Evolutionary conservation across 306 rosid genomes (phyloP).

Genomic region (Adenanthera pavonina): DNA sequence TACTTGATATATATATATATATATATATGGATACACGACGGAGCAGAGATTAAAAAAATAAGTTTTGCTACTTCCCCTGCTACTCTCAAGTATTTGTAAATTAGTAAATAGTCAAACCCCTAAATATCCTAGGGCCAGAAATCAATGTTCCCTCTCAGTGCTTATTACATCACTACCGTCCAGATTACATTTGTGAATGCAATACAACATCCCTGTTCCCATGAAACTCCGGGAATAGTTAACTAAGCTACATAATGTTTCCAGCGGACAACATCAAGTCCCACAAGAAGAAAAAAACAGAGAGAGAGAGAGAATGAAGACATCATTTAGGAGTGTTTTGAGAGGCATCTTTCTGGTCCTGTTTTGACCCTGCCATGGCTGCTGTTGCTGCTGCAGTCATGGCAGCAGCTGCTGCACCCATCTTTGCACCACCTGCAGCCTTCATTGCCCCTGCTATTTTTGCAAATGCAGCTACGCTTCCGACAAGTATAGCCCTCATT

Average conservation of each 20-base stretch:
- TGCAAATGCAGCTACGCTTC: conserved; percentile 77
- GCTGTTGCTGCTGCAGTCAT: conserved; percentile 77
- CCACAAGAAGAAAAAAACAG: neutral
- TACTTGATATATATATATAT: neutral
- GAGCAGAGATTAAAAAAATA: neutral
- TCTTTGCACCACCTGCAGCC: conserved; percentile 60
- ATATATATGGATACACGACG: neutral
- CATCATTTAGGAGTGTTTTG: conserved; percentile 38
- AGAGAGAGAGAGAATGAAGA: neutral
- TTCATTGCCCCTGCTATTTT: conserved; percentile 62
- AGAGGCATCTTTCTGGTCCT: conserved; percentile 51
- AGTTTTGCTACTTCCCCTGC: neutral
- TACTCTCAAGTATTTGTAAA: neutral
- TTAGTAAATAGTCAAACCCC: neutral
- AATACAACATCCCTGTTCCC: conserved; percentile 34
- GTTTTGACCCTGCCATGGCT: conserved; percentile 56
- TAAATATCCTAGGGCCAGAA: neutral
- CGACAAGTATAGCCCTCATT: conserved; percentile 67
- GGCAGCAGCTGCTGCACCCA: conserved; percentile 69
- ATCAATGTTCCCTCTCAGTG: neutral
- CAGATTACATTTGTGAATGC: conserved; percentile 18
- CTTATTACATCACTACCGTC: conserved; percentile 36
- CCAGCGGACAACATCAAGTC: conserved; percentile 4
- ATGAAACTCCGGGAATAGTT: conserved; percentile 29
- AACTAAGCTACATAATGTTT: conserved; percentile 44